Percentiles rank a stretch among this genome's conserved stretches.
These are phyloP conservation scores for Macroventuria anomochaeta DNA, from an alignment of 2,329 filamentous ascomycete species.

Conservation along the genomic window DNA sequence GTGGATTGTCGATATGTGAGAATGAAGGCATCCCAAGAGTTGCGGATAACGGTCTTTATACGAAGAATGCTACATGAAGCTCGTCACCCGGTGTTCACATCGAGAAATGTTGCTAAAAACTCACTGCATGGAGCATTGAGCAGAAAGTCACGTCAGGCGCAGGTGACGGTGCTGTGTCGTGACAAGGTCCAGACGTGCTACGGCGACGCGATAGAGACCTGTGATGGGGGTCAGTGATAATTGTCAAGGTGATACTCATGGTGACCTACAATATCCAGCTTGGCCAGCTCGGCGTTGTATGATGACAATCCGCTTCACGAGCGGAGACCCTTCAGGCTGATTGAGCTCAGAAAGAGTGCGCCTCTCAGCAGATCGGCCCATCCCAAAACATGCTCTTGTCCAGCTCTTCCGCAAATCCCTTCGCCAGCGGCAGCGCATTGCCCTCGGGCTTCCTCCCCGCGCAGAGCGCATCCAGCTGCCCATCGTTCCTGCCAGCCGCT, in stretches of 20 bases:
- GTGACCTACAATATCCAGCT: not conserved
- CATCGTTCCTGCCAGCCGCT: not conserved
- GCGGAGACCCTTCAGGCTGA: too few species aligned
- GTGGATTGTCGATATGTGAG: not conserved
- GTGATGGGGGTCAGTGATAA: not conserved
- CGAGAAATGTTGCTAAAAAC: not conserved
- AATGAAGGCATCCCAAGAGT: too few species aligned
- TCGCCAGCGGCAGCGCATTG: constrained; percentile 32
- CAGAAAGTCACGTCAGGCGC: not conserved
- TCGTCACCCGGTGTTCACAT: not conserved
- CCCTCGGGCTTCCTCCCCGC: constrained; percentile 31
- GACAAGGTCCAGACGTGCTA: not conserved
- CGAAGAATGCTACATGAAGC: not conserved
- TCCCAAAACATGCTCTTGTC: constrained; percentile 41
- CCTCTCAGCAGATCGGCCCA: constrained; percentile 26
- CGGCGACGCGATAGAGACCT: not conserved
- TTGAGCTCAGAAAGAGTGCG: too few species aligned
- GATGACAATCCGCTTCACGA: not conserved
- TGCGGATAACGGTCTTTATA: too few species aligned
- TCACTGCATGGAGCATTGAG: not conserved
- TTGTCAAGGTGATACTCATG: too few species aligned
- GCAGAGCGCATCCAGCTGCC: constrained; percentile 20
- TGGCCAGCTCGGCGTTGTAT: not conserved
- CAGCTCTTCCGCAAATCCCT: constrained; percentile 40
- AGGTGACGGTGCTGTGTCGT: not conserved